Conservation (phyloP, 495 filamentous ascomycete species). For the Penicillium canescens region DNA sequence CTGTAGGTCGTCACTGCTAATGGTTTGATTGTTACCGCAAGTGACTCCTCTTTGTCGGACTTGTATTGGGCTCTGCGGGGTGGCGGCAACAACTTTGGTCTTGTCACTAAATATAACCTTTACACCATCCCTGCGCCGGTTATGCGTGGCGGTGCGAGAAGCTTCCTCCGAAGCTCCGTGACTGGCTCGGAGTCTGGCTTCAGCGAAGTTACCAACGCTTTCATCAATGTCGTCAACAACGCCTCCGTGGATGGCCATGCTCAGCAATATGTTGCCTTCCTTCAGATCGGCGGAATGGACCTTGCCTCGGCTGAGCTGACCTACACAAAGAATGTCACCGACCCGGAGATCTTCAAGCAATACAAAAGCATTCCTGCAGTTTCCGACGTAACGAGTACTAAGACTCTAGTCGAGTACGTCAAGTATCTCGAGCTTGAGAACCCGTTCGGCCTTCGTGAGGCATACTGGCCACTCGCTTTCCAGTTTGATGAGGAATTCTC, state of each 20-base stretch:
- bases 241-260: constrained; percentile 40
- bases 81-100: constrained; percentile 50
- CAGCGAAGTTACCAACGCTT: constrained; percentile 31
- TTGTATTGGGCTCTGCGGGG: constrained; percentile 56
- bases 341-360: constrained; percentile 44
- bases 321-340: constrained; percentile 37
- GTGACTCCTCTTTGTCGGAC: constrained; percentile 37
- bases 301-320: constrained; percentile 39
- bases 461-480: constrained; percentile 45
- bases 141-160: constrained; percentile 43
- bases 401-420: constrained; percentile 47
- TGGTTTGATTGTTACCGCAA: constrained; percentile 42
- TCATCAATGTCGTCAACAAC: constrained; percentile 37
- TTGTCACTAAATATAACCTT: constrained; percentile 49
- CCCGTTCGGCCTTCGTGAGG: constrained; percentile 44
- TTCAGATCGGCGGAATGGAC: constrained; percentile 25
- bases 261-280: constrained; percentile 46
- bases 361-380: constrained; percentile 39
- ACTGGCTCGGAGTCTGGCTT: constrained; percentile 33
- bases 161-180: constrained; percentile 21
- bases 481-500: constrained; percentile 33
- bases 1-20: constrained; percentile 42
- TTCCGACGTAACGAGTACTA: constrained; percentile 35
- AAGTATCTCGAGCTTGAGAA: constrained; percentile 39
- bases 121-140: constrained; percentile 35